These are phyloP conservation scores for Yarrowia sp. DNA, from an alignment of 805 yeast species.

Conservation along the genomic window DNA sequence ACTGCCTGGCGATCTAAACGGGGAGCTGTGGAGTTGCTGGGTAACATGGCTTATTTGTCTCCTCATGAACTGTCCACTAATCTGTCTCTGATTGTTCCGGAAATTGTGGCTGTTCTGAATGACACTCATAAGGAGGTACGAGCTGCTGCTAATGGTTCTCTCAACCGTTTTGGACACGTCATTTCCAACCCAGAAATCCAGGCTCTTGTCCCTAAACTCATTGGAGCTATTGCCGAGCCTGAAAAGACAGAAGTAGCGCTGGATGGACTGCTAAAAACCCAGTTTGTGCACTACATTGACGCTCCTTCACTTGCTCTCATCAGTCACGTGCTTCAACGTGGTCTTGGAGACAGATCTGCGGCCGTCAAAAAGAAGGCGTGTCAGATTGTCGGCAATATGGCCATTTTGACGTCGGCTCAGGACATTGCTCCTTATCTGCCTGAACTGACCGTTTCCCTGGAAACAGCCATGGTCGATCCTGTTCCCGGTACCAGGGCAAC, in stretches of 20 bases:
- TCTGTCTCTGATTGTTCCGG: constrained; percentile 87
- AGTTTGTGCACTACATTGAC: constrained; percentile 95
- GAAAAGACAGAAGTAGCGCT: constrained; percentile 86
- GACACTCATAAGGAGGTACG: constrained; percentile 97
- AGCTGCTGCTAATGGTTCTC: constrained; percentile 84
- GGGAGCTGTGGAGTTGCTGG: constrained; percentile 93
- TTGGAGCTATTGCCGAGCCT: constrained; percentile 95
- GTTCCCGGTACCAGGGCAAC: constrained; percentile 96
- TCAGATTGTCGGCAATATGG: constrained; percentile 98
- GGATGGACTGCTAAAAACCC: constrained; percentile 80
- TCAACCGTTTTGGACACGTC: constrained; percentile 93
- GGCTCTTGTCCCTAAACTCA: constrained; percentile 76
- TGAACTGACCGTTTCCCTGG: constrained; percentile 74
- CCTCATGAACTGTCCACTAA: constrained; percentile 91
- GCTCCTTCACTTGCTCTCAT: constrained; percentile 96
- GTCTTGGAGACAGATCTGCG: constrained; percentile 93
- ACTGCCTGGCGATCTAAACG: constrained; percentile 94
- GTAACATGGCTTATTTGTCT: constrained; percentile 96
- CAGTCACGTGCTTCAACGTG: constrained; percentile 91
- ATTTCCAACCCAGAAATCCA: constrained; percentile 97
- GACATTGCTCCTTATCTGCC: constrained; percentile 83
- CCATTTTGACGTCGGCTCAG: constrained; percentile 83
- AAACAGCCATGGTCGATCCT: constrained; percentile 96
- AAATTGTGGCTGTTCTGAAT: constrained; percentile 88
- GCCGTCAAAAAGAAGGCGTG: constrained; percentile 88